Base-by-base conservation (phyloP, 2,329 filamentous ascomycete species). In the Pyrenochaeta sp. region DNA sequence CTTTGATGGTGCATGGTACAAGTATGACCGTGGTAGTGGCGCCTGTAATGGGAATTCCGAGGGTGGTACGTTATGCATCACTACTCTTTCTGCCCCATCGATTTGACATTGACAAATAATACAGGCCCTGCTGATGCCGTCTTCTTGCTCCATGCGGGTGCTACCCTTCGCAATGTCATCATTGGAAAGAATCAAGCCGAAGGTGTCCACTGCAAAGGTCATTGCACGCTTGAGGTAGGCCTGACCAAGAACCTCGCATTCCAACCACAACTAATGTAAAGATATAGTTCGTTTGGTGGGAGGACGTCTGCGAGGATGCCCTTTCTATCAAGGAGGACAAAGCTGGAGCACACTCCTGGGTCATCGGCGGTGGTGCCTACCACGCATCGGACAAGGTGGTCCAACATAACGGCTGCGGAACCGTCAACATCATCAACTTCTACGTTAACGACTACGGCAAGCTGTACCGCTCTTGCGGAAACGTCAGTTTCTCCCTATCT, bases 131-230 rank as follows among this genome's bases (percentile, higher is more conserved):
- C 71, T 0, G 79, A 81, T 36, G 78, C 81, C 33, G 80, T 83
- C 61, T 83, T 83, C 74, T 75, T 82, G 49, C 75, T 84, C 33
- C 74, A 78, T 56, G 68, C 75, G 18, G 82, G 82, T 18, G 82
- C 78, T 14, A 80, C 78, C 12, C 72, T 84, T 32, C 78, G 75
- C 52, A 83, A 83, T 58, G 81, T 81, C 61, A 83, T 84, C 67
- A 83, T 84, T 46, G 81, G 82, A 15, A 74, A 76, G 42, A 77
- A 79, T 51, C 78, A 83, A 62, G 75, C 77, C 23, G 82, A 84
- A 67, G 82, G 81, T 55, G 78, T 84, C 30, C 81, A 84, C 73
- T 84, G 82, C 72, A 67, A 77, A 53, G 65, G 65, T 1, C 73
- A 76, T 37, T 83, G 81, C 69, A 80, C 74, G 21, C 69, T 82